A percentile compares a stretch with the other conserved stretches of the same genome.
phyloP scores from a whole-genome alignment of 495 filamentous ascomycete species.

The Penicillium salamii region DNA sequence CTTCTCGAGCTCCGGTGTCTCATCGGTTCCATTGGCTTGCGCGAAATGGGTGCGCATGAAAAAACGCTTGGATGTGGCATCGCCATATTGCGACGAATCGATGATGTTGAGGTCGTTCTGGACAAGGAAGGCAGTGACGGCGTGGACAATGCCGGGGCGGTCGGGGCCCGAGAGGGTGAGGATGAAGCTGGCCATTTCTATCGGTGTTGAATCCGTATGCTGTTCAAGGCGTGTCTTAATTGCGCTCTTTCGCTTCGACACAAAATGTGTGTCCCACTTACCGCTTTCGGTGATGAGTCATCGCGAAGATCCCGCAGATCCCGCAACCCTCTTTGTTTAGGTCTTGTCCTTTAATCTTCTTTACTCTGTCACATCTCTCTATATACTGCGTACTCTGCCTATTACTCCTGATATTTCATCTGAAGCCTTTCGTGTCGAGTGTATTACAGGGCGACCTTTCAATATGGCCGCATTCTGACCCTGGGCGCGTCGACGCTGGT shows the following conservation, averaged over 20 bases:
- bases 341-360: too few relatives aligned
- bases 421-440: too few relatives aligned
- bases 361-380: too few relatives aligned
- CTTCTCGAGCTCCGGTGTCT: constrained; percentile 41
- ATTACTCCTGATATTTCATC: too few relatives aligned
- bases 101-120: constrained; percentile 66
- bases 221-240: neutral
- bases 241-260: neutral
- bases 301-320: neutral
- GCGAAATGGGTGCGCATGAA: constrained; percentile 78
- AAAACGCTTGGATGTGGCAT: constrained; percentile 62
- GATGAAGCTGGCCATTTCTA: constrained; percentile 57
- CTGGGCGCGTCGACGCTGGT: too few relatives aligned
- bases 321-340: too few relatives aligned
- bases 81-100: constrained; percentile 72
- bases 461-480: too few relatives aligned
- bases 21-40: constrained; percentile 32
- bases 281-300: constrained; percentile 7
- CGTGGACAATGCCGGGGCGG: constrained; percentile 71
- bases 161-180: constrained; percentile 75
- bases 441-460: too few relatives aligned
- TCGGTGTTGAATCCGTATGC: constrained; percentile 32
- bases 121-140: constrained; percentile 68
- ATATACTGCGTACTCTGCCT: too few relatives aligned
- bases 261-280: neutral